phyloP scores from a whole-genome alignment of 2,329 filamentous ascomycete genomes.

The Aspergillus spinulosporus region DNA sequence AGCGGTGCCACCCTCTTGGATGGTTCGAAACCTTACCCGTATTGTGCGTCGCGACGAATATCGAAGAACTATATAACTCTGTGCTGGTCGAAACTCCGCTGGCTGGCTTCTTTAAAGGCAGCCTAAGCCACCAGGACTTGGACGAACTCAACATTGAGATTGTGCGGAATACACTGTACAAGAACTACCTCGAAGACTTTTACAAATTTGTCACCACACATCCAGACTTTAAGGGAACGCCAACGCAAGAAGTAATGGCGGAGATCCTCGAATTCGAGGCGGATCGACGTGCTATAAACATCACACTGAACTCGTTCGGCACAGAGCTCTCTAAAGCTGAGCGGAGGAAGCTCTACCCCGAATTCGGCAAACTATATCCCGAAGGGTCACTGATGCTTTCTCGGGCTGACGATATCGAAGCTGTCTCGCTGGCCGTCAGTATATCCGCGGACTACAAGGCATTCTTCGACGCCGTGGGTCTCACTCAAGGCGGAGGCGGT shows the following conservation, averaged over 20 bases:
- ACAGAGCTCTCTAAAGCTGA: constrained; percentile 93
- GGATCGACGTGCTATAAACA: constrained; percentile 95
- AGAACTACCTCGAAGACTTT: constrained; percentile 99
- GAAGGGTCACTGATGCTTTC: constrained; percentile 95
- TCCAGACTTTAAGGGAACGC: constrained; percentile 80
- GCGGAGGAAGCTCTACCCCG: constrained; percentile 93
- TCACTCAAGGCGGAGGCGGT: constrained; percentile 70
- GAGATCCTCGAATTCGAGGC: constrained; percentile 97
- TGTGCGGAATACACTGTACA: constrained; percentile 96
- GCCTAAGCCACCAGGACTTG: constrained; percentile 90
- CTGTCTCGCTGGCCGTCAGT: constrained; percentile 88
- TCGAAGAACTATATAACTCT: constrained; percentile 97
- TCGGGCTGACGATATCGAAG: constrained; percentile 90
- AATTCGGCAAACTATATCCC: constrained; percentile 85
- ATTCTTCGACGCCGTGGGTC: constrained; percentile 90
- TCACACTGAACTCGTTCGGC: constrained; percentile 97
- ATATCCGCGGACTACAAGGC: constrained; percentile 90
- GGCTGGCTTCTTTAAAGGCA: constrained; percentile 96
- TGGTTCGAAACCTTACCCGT: constrained; percentile 99
- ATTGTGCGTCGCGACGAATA: constrained; percentile 95
- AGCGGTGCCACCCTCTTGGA: constrained; percentile 92
- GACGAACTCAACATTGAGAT: constrained; percentile 99
- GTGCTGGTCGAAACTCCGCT: constrained; percentile 95
- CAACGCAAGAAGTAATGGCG: constrained; percentile 91
- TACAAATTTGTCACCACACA: constrained; percentile 90